phyloP scores from a whole-genome alignment of 768 basidiomycete genomes.

The Boletus vinaceobasis region DNA sequence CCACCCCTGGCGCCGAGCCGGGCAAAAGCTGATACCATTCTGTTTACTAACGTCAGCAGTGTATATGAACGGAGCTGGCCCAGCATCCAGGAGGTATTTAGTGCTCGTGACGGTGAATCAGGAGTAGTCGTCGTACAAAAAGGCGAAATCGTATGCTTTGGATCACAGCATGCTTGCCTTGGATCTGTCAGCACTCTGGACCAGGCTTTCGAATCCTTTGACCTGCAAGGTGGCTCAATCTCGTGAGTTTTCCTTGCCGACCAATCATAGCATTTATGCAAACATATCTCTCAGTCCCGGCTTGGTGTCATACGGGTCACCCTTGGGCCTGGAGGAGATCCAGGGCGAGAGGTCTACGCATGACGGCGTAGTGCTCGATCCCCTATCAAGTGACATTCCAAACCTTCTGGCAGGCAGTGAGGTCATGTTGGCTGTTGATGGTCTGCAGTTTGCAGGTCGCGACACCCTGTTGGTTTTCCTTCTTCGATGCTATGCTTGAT shows the following conservation, averaged over 20 bases:
- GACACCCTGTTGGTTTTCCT: slow-evolving; percentile 45
- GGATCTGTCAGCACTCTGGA: slow-evolving; percentile 5
- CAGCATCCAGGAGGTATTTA: slow-evolving; percentile 22
- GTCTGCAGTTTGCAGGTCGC: slow-evolving; percentile 63
- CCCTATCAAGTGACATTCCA: slow-evolving; percentile 34
- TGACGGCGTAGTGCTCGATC: slow-evolving; percentile 54
- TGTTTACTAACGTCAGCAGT: slow-evolving; percentile 64
- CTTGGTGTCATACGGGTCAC: slow-evolving; percentile 39
- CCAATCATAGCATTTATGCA: background rate
- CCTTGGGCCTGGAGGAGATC: slow-evolving; percentile 58
- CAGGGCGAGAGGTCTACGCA: slow-evolving; percentile 49
- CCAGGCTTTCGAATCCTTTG: slow-evolving; percentile 39
- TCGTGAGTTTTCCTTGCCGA: slow-evolving; percentile 34
- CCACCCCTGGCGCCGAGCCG: slow-evolving; percentile 56
- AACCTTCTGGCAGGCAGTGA: slow-evolving; percentile 33
- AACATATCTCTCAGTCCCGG: slow-evolving; percentile 38
- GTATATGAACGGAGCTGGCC: slow-evolving; percentile 40
- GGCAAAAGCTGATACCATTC: slow-evolving; percentile 37
- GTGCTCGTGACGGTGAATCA: slow-evolving; percentile 5
- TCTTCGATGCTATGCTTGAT: background rate
- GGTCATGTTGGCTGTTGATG: slow-evolving; percentile 67
- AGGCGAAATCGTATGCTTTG: slow-evolving; percentile 56
- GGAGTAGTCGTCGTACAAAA: slow-evolving; percentile 48
- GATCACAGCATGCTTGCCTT: slow-evolving; percentile 30
- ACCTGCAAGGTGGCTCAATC: slow-evolving; percentile 66